A percentile compares a stretch with the other conserved stretches of the same genome.
phyloP scores from a whole-genome alignment of 1,139 yeast genomes.

The Geotrichum bryndzae region DNA sequence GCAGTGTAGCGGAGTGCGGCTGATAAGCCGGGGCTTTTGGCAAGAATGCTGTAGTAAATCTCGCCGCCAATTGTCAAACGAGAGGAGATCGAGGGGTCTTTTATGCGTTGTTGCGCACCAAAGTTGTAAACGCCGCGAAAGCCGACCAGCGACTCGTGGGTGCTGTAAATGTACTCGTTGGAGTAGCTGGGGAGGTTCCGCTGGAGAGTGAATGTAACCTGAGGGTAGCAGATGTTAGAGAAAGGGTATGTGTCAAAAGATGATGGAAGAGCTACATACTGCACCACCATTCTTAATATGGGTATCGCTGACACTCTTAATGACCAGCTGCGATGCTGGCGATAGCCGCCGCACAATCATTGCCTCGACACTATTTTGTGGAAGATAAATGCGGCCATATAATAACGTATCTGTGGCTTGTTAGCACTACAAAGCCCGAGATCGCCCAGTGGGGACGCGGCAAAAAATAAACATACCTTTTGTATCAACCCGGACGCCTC shows the following conservation, averaged over 20 bases:
- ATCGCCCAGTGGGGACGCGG: background rate
- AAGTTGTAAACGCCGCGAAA: constrained; percentile 72
- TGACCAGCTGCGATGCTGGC: constrained; percentile 53
- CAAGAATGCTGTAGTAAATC: constrained; percentile 78
- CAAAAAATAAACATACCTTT: constrained; percentile 14
- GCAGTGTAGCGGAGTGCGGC: constrained; percentile 82
- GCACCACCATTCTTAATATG: constrained; percentile 51
- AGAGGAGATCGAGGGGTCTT: constrained; percentile 35
- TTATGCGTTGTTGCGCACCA: constrained; percentile 33
- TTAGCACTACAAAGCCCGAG: background rate
- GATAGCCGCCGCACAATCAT: constrained; percentile 68
- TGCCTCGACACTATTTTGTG: constrained; percentile 83
- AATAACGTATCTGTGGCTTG: constrained; percentile 37
- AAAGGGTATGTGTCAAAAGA: constrained; percentile 26
- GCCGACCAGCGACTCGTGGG: constrained; percentile 84
- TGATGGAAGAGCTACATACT: constrained; percentile 19
- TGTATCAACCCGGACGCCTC: constrained; percentile 33
- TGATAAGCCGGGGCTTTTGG: constrained; percentile 65
- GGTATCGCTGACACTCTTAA: constrained; percentile 72
- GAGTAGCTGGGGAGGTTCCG: constrained; percentile 58
- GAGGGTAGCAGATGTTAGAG: constrained; percentile 24
- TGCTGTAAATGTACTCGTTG: constrained; percentile 77
- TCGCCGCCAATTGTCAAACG: constrained; percentile 76
- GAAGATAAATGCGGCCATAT: constrained; percentile 86
- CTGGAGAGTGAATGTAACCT: constrained; percentile 65